phyloP scores from a whole-genome alignment of 495 filamentous ascomycete genomes.

The Oleoguttula mirabilis region DNA sequence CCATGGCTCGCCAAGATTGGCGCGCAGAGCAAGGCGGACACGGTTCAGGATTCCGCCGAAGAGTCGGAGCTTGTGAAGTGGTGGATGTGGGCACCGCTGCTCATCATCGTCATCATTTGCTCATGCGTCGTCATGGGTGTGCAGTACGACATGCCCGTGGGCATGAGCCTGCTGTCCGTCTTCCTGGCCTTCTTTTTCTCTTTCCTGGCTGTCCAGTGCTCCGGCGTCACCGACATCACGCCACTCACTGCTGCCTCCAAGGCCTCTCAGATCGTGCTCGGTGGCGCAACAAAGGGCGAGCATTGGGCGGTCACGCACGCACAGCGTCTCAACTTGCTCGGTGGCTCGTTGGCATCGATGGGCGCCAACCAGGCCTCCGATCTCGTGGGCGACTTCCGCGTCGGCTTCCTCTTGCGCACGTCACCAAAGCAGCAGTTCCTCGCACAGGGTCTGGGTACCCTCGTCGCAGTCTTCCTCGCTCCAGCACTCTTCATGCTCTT shows the following conservation, averaged over 20 bases:
- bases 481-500: slow-evolving; percentile 54
- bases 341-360: slow-evolving; percentile 46
- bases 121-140: slow-evolving; percentile 48
- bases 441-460: slow-evolving; percentile 48
- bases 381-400: slow-evolving; percentile 48
- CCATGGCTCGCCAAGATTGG: slow-evolving; percentile 37
- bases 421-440: slow-evolving; percentile 51
- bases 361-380: slow-evolving; percentile 46
- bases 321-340: slow-evolving; percentile 50
- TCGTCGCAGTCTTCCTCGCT: slow-evolving; percentile 50
- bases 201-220: slow-evolving; percentile 54
- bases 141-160: slow-evolving; percentile 47
- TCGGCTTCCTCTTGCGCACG: slow-evolving; percentile 51
- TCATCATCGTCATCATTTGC: slow-evolving; percentile 40
- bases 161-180: slow-evolving; percentile 47
- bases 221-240: slow-evolving; percentile 40
- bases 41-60: slow-evolving; percentile 41
- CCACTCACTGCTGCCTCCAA: slow-evolving; percentile 56
- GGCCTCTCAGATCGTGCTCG: slow-evolving; percentile 54
- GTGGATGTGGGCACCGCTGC: slow-evolving; percentile 49
- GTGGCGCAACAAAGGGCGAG: slow-evolving; percentile 43
- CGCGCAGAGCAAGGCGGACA: slow-evolving; percentile 24
- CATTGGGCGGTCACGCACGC: slow-evolving; percentile 36
- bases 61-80: slow-evolving; percentile 44
- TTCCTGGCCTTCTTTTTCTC: slow-evolving; percentile 55